These are phyloP conservation scores for Mucor irregularis DNA, from an alignment of 371 early-diverging fungal species.

Conservation along the genomic window DNA sequence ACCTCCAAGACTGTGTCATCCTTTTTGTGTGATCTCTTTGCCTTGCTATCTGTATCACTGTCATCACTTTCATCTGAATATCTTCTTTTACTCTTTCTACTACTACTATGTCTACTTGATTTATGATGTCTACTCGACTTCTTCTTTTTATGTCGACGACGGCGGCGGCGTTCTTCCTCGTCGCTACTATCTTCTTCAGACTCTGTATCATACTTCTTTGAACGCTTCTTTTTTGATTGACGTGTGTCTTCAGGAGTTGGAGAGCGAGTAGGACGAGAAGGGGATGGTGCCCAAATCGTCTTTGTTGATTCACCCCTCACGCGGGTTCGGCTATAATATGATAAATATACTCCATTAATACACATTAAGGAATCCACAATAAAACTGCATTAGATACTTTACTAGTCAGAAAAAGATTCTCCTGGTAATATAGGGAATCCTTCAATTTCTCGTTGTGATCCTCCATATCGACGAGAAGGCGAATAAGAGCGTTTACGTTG, in stretches of 20 bases:
- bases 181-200: constrained; percentile 7
- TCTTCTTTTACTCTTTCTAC: constrained; percentile 12
- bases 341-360: background rate
- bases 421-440: constrained; percentile 12
- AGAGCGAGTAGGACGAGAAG: constrained; percentile 41
- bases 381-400: background rate
- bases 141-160: constrained; percentile 21
- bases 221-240: constrained; percentile 10
- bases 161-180: constrained; percentile 19
- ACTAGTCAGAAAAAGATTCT: constrained; percentile 16
- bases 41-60: constrained; percentile 7
- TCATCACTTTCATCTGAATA: background rate
- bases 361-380: background rate
- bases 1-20: constrained; percentile 17
- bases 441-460: constrained; percentile 6
- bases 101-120: constrained; percentile 20
- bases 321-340: constrained; percentile 43
- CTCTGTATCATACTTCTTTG: constrained; percentile 12
- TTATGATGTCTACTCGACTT: constrained; percentile 5
- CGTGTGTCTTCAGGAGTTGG: constrained; percentile 29
- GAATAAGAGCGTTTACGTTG: constrained; percentile 1
- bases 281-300: constrained; percentile 76
- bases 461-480: background rate
- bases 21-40: background rate
- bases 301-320: constrained; percentile 52